Percentiles rank a stretch among this genome's conserved stretches.
These are phyloP conservation scores for Chaetoceros muelleri DNA, from an alignment of 108 stramenopile species.

Conservation along the genomic window DNA sequence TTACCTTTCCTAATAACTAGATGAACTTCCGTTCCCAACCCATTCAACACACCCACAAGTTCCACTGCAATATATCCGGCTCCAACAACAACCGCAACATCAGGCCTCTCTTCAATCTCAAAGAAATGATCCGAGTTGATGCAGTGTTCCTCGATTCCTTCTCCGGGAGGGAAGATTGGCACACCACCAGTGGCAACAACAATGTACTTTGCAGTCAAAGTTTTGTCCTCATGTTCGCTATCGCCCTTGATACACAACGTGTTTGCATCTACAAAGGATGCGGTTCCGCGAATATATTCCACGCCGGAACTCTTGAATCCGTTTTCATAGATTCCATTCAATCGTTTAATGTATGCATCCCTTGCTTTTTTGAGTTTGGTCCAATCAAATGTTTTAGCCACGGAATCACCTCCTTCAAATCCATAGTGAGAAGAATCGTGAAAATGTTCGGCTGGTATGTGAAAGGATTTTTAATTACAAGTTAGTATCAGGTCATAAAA, in stretches of 20 bases:
- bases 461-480: not conserved
- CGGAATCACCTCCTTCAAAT: slow-evolving; percentile 13
- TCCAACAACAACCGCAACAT: slow-evolving; percentile 87
- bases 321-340: slow-evolving; percentile 81
- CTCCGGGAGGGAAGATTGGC: slow-evolving; percentile 54
- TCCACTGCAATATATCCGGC: slow-evolving; percentile 97
- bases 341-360: slow-evolving; percentile 72
- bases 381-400: slow-evolving; percentile 55
- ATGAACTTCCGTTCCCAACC: slow-evolving; percentile 57
- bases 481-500: not conserved
- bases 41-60: slow-evolving; percentile 83
- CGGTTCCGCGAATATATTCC: slow-evolving; percentile 37
- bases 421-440: slow-evolving; percentile 44
- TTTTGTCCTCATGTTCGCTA: slow-evolving; percentile 10
- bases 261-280: slow-evolving; percentile 36
- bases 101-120: slow-evolving; percentile 74
- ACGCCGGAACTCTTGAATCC: slow-evolving; percentile 51
- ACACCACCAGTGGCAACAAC: slow-evolving; percentile 87
- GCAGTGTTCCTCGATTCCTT: slow-evolving; percentile 59
- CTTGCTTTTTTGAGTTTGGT: slow-evolving; percentile 58
- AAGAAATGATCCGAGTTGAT: slow-evolving; percentile 92
- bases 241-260: slow-evolving; percentile 32
- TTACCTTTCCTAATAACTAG: slow-evolving; percentile 46
- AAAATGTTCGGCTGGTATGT: slow-evolving; percentile 57
- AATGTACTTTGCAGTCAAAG: slow-evolving; percentile 49